phyloP scores from a whole-genome alignment of 371 early-diverging fungal species.

The Encephalitozoon cuniculi region DNA sequence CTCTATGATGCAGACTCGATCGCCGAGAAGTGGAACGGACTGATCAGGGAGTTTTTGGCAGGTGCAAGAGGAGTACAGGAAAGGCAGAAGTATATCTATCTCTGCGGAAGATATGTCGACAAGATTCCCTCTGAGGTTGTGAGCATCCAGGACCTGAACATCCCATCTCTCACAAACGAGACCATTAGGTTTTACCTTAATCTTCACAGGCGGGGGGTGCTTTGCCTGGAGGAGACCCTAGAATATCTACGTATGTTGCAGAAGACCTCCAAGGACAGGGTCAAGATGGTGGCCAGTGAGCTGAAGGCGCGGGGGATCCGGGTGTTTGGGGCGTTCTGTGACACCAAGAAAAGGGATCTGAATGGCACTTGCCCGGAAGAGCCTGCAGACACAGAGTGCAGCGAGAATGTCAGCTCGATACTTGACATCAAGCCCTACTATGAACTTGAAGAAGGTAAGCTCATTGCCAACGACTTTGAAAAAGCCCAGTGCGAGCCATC shows the following conservation, averaged over 20 bases:
- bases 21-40: background rate
- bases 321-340: background rate
- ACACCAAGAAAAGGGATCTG: background rate
- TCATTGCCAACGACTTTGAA: background rate
- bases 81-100: conserved; percentile 6
- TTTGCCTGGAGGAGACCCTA: background rate
- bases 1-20: background rate
- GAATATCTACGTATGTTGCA: background rate
- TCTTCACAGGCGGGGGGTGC: background rate
- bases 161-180: background rate
- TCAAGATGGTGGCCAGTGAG: background rate
- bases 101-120: background rate
- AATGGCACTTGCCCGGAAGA: background rate
- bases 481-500: background rate
- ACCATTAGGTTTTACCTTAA: background rate
- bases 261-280: background rate
- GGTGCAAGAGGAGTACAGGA: background rate
- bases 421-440: background rate
- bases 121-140: background rate
- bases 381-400: background rate
- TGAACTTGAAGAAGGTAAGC: background rate
- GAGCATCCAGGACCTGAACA: background rate
- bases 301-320: background rate
- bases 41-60: background rate
- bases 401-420: background rate